Percentiles rank a stretch among this genome's conserved stretches.
These are phyloP conservation scores for Elsinoe australis DNA, from an alignment of 2,329 filamentous ascomycete species.

Conservation along the genomic window DNA sequence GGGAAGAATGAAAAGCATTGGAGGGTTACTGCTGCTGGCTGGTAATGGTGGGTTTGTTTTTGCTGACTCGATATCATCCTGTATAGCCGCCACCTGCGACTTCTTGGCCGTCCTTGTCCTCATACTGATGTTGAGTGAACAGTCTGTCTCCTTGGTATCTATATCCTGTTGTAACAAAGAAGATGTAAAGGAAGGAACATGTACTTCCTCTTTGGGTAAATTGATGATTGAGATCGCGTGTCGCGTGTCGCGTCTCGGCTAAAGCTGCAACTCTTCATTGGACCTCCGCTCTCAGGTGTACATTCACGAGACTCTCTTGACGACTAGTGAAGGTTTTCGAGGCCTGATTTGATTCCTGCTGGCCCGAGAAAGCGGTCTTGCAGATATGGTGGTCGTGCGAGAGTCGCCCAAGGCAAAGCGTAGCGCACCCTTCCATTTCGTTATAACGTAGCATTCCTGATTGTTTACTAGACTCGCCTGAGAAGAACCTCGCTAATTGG, in stretches of 20 bases:
- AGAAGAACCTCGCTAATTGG: slow-evolving; percentile 44
- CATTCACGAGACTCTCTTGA: no score
- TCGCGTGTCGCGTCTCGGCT: no score
- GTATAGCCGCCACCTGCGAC: slow-evolving; percentile 14
- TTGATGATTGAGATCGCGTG: no score
- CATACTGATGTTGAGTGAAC: slow-evolving; percentile 23
- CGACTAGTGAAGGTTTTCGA: no score
- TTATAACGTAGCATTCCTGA: neutral
- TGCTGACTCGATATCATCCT: slow-evolving; percentile 18
- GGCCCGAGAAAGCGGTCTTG: no score
- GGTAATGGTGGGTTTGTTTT: slow-evolving; percentile 27
- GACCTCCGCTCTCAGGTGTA: no score
- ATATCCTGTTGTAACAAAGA: no score
- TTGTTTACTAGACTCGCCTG: slow-evolving; percentile 31
- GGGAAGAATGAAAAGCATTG: slow-evolving; percentile 52
- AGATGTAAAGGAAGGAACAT: no score
- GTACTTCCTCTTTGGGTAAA: no score
- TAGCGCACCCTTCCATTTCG: slow-evolving; percentile 21
- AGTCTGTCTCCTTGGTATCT: no score
- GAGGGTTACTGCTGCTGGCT: slow-evolving; percentile 35
- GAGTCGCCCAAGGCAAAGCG: slow-evolving; percentile 41
- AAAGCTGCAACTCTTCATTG: no score
- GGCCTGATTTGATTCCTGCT: no score
- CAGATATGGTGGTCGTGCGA: slow-evolving; percentile 36
- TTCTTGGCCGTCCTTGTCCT: slow-evolving; percentile 28